phyloP scores from a whole-genome alignment of 2,329 filamentous ascomycete genomes.

The Neopestalotiopsis sp. region DNA sequence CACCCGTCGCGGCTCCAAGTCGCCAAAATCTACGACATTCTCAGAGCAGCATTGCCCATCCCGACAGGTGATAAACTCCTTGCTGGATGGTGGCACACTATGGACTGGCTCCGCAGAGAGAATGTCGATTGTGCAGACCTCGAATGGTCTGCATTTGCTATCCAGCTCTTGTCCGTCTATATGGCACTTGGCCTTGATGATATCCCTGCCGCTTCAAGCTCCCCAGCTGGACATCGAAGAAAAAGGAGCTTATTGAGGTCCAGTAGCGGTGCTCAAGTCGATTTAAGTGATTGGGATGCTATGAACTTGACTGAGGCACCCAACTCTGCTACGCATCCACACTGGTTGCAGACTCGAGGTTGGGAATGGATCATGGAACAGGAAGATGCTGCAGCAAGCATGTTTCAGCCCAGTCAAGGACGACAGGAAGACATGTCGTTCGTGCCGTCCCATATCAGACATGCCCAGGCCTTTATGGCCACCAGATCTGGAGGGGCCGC shows the following conservation, averaged over 20 bases:
- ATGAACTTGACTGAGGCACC: conserved; percentile 52
- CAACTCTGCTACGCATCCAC: conserved; percentile 54
- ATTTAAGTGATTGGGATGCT: conserved; percentile 48
- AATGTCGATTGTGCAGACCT: conserved; percentile 51
- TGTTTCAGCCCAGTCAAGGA: conserved; percentile 29
- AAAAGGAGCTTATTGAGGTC: conserved; percentile 34
- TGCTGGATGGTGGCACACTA: conserved; percentile 74
- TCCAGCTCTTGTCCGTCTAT: conserved; percentile 68
- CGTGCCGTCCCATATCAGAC: conserved; percentile 55
- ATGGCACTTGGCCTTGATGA: conserved; percentile 56
- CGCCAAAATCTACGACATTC: conserved; percentile 62
- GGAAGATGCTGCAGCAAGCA: conserved; percentile 41
- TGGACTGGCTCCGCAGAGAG: conserved; percentile 68
- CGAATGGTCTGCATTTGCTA: conserved; percentile 74
- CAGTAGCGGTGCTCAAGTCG: conserved; percentile 36
- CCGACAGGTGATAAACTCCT: conserved; percentile 65
- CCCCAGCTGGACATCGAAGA: conserved; percentile 24
- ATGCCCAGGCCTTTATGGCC: conserved; percentile 69
- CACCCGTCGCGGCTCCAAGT: conserved; percentile 69
- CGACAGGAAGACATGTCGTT: conserved; percentile 42
- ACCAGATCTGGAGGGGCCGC: conserved; percentile 62
- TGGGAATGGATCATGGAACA: conserved; percentile 77
- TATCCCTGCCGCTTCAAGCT: conserved; percentile 29
- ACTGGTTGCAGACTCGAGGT: conserved; percentile 65
- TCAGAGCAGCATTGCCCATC: conserved; percentile 67